phyloP scores from a whole-genome alignment of 495 filamentous ascomycete genomes.

The Penicillium robsamsonii region DNA sequence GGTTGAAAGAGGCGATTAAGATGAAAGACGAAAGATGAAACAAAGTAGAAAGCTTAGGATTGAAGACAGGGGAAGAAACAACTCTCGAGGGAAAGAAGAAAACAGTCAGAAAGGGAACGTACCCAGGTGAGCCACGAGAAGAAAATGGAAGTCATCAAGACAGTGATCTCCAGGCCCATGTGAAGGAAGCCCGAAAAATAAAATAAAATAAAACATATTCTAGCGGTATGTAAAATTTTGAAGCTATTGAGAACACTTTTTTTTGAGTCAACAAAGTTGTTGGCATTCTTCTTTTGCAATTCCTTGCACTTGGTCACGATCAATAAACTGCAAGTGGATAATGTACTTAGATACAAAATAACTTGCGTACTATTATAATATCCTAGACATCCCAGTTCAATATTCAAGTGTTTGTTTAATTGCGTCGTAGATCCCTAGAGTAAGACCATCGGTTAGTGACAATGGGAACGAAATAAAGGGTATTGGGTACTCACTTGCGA shows the following conservation, averaged over 20 bases:
- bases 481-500: slow-evolving; percentile 67
- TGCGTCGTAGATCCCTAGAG: slow-evolving; percentile 61
- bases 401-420: slow-evolving; percentile 60
- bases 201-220: background rate
- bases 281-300: background rate
- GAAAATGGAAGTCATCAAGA: background rate
- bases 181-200: background rate
- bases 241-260: background rate
- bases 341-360: background rate
- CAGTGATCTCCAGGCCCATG: background rate
- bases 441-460: slow-evolving; percentile 6
- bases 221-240: background rate
- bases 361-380: background rate
- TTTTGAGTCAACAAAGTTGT: background rate
- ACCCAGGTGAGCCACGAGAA: too few relatives aligned
- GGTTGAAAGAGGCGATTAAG: too few relatives aligned
- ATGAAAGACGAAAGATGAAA: too few relatives aligned
- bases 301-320: background rate
- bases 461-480: background rate
- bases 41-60: too few relatives aligned
- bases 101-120: too few relatives aligned
- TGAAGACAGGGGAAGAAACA: too few relatives aligned
- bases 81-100: too few relatives aligned
- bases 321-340: background rate
- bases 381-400: slow-evolving; percentile 25